phyloP scores from a whole-genome alignment of 2,329 filamentous ascomycete species.

The Ophiostoma himal-ulmi region DNA sequence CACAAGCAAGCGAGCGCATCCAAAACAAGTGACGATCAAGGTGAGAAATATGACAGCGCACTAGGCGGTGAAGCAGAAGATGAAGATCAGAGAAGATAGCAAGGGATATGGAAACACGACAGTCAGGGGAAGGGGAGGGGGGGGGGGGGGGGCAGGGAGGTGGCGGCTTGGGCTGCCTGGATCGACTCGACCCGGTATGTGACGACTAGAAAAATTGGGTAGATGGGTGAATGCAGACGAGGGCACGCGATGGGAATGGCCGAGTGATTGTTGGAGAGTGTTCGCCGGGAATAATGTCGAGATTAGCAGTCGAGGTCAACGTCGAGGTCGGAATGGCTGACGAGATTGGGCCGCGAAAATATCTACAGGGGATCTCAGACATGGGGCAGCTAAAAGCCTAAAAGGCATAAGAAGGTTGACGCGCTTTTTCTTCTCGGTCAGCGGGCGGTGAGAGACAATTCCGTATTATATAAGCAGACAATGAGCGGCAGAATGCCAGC shows the following conservation, averaged over 20 bases:
- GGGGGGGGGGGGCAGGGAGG: background rate
- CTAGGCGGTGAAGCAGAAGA: background rate
- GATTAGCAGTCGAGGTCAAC: background rate
- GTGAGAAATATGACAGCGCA: slow-evolving; percentile 12
- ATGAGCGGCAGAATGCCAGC: slow-evolving; percentile 16
- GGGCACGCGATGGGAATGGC: background rate
- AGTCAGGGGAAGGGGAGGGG: background rate
- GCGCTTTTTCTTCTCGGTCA: background rate
- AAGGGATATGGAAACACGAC: background rate
- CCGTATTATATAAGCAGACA: background rate
- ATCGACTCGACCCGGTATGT: slow-evolving; percentile 4
- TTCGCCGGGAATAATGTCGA: background rate
- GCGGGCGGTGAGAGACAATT: slow-evolving; percentile 2
- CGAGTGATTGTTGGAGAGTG: background rate
- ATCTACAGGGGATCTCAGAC: background rate
- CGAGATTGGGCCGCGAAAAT: background rate
- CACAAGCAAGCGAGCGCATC: background rate
- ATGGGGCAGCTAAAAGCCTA: background rate
- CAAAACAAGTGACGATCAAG: background rate
- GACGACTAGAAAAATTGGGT: background rate
- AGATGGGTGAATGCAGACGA: background rate
- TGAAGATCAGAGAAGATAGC: background rate
- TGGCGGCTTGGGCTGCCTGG: slow-evolving; percentile 3
- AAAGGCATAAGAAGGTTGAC: background rate
- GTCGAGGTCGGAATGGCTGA: background rate